Evolutionary conservation across 495 filamentous ascomycete species (phyloP), one percentile per base, ranked within the genome.

Genomic region (Penicillium ucsense): DNA sequence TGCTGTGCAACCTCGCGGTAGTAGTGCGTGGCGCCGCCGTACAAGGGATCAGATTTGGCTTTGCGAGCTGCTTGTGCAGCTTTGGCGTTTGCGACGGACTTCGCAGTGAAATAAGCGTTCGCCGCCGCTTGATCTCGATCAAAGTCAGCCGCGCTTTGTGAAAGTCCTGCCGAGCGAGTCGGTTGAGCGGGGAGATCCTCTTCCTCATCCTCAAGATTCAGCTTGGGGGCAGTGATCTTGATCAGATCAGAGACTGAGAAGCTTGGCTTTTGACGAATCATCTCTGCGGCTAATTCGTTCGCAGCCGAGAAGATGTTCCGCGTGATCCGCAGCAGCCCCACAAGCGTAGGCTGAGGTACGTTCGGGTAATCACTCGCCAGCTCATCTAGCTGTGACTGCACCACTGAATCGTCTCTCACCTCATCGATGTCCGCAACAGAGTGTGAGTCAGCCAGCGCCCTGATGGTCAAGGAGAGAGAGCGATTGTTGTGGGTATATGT

Each of bases 1-100:
- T 81, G 73, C 38, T 80, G 77, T 9, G 75, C 80, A 1, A 78
- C 59, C 11, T 79, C 60, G 3, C 73, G 70, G 55, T 89, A 89
- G 56, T 84, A 80, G 0, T 77, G 80, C 3, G 82, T 80, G 4
- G 75, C 85, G 29, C 75, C 83, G 11, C 75, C 79, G 75, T 85
- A 83, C 8, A 85, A 62, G 3, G 57, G 80, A 47, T 83, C 75
- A 0, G 85, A 88, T 52, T 73, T 80, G 10, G 77, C 78, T 48
- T 73, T 78, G 32, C 80, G 79, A 52, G 82, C 78, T 4, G 82
- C 77, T 39, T 72, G 67, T 6, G 70, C 65, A 3, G 85, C 85
- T 68, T 86, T 76, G 4, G 61, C 55, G 48, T 81, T 77, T 3
- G 82, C 82, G 5, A 58, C 54, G 0, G 67, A 59, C 9, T 75